Evolutionary conservation across 495 filamentous ascomycete genomes (phyloP).

Genomic region (Lophiotrema nucula): DNA sequence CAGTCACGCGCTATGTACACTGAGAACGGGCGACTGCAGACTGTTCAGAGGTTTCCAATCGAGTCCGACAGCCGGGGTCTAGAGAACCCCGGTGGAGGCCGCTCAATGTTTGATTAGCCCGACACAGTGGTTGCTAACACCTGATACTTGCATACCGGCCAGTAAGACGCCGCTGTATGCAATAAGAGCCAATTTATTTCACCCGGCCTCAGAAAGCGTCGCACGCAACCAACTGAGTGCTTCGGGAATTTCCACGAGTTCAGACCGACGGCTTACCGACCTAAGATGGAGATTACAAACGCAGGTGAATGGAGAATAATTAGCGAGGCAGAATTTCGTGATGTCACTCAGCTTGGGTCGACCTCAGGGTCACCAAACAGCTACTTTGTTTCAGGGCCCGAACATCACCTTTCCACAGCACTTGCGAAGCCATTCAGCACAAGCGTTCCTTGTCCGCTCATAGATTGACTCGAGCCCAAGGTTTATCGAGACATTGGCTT

Average conservation of each 20-base stretch:
- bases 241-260: not conserved
- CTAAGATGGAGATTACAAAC: not conserved
- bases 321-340: conserved; percentile 13
- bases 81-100: no score
- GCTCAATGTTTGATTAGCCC: not conserved
- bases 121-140: no score
- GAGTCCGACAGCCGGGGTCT: no score
- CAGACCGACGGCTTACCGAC: not conserved
- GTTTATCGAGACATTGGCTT: not conserved
- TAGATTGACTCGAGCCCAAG: not conserved
- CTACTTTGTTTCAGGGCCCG: not conserved
- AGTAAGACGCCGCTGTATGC: no score
- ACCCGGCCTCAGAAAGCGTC: not conserved
- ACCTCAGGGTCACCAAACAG: not conserved
- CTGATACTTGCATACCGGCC: no score
- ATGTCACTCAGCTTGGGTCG: not conserved
- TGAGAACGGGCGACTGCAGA: no score
- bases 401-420: not conserved
- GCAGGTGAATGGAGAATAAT: not conserved
- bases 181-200: not conserved
- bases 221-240: not conserved
- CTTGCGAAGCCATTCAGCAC: not conserved
- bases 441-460: not conserved
- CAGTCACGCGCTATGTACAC: not conserved
- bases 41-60: no score